Evolutionary conservation across 2,329 filamentous ascomycete genomes (phyloP), one percentile per base, ranked within the genome.

Genomic region (Aureobasidium zeae): DNA sequence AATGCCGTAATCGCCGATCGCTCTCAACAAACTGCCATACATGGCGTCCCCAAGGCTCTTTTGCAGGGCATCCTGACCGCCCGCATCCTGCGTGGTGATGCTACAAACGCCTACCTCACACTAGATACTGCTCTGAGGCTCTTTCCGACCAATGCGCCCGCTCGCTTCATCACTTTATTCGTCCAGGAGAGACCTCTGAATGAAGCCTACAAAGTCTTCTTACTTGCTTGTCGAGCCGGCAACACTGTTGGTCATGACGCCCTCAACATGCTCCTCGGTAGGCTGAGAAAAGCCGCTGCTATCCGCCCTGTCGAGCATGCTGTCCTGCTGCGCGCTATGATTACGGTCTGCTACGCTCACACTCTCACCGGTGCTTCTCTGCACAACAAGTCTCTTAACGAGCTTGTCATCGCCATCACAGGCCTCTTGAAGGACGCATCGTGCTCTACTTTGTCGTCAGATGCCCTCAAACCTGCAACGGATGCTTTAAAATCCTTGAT

Each of bases 1-100:
- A 58, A 68, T 29, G 68, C 70, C 21, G 63, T 71, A 20, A 50
- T 72, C 4, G 56, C 64, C 1, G 64, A 72, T 46, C 62, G 66
- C 4, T 54, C 60, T 6, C 57, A 58, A 43, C 52, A 53, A 1
- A 54, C 54, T 10, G 44, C 44, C 17, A 54, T 64, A 28, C 46
- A 51, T 13, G 63, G 62, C 17, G 57, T 70, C 9, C 63, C 66
- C 2, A 60, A 66, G 13, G 54, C 57, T 16, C 56, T 74, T 9
- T 55, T 74, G 2, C 66, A 69, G 48, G 67, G 68, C 5, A 72
- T 74, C 32, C 54, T 67, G 31, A 65, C 61, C 2, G 71, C 71
- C 3, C 63, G 71, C 30, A 48, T 72, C 3, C 51, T 68, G 4
- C 53, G 60, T 22, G 63, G 67, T 13, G 66, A 73, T 39, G 68